A percentile compares a stretch with the other conserved stretches of the same genome.
Conservation (phyloP, 2,329 filamentous ascomycete genomes). For the Cladosporium sp. region DNA sequence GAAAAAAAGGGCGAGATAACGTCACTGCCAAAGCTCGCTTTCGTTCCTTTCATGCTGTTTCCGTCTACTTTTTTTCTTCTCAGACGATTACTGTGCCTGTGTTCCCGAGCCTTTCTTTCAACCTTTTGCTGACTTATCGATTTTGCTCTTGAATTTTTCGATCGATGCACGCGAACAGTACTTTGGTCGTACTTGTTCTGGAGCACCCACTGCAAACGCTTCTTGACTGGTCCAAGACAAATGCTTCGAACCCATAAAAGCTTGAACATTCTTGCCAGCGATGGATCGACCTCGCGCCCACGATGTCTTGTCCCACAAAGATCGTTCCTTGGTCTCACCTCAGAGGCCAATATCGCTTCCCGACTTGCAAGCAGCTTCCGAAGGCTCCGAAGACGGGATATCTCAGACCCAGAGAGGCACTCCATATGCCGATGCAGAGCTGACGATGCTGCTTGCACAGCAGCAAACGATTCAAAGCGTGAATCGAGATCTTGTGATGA, state of each 20-base stretch:
- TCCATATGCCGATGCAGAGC: background rate
- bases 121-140: background rate
- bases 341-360: background rate
- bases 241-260: background rate
- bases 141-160: background rate
- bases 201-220: background rate
- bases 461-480: background rate
- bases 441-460: background rate
- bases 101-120: background rate
- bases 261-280: background rate
- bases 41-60: background rate
- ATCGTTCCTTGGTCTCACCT: background rate
- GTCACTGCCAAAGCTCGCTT: background rate
- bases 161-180: conserved; percentile 9
- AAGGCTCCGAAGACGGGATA: background rate
- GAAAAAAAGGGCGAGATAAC: background rate
- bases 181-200: background rate
- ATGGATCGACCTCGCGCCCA: background rate
- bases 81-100: background rate
- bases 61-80: background rate
- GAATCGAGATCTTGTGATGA: background rate
- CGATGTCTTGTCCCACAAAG: background rate
- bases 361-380: background rate
- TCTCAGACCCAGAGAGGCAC: background rate
- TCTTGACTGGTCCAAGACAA: background rate